Conservation (phyloP, 2,329 filamentous ascomycete species). For the Beauveria brongniartii region DNA sequence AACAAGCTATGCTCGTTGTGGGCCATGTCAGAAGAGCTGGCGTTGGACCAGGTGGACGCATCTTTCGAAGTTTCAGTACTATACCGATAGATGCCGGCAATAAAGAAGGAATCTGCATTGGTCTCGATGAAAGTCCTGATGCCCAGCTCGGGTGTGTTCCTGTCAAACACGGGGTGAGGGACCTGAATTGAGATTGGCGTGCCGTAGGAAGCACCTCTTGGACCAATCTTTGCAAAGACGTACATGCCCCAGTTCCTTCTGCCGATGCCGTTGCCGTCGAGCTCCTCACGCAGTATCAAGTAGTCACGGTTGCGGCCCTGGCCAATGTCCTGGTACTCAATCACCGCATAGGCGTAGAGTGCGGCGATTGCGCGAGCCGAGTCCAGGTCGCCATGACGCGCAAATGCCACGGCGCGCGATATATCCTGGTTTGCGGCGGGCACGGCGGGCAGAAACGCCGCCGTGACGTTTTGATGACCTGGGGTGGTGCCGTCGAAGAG, state of each 20-base stretch:
- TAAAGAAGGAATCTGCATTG: constrained; percentile 3
- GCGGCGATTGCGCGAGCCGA: constrained; percentile 3
- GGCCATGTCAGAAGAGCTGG: constrained; percentile 4
- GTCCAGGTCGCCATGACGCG: background rate
- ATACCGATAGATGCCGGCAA: constrained; percentile 1
- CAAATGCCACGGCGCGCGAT: background rate
- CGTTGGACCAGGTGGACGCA: background rate
- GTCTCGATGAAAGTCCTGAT: constrained; percentile 5
- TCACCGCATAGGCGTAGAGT: background rate
- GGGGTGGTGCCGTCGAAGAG: background rate
- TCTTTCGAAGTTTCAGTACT: background rate
- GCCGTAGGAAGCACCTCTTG: background rate
- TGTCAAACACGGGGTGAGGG: constrained; percentile 5
- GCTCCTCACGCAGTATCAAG: background rate
- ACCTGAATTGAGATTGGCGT: constrained; percentile 4
- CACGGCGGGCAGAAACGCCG: background rate
- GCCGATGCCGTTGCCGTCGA: background rate
- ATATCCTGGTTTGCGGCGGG: constrained; percentile 2
- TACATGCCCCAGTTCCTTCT: constrained; percentile 7
- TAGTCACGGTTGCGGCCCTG: constrained; percentile 2
- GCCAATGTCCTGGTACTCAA: constrained; percentile 4
- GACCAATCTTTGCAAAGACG: background rate
- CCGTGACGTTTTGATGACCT: background rate
- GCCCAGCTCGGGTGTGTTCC: constrained; percentile 1
- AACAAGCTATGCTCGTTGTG: constrained; percentile 7